Evolutionary conservation across 768 basidiomycete genomes (phyloP).

Genomic region (Xerocomellus chrysenteron): DNA sequence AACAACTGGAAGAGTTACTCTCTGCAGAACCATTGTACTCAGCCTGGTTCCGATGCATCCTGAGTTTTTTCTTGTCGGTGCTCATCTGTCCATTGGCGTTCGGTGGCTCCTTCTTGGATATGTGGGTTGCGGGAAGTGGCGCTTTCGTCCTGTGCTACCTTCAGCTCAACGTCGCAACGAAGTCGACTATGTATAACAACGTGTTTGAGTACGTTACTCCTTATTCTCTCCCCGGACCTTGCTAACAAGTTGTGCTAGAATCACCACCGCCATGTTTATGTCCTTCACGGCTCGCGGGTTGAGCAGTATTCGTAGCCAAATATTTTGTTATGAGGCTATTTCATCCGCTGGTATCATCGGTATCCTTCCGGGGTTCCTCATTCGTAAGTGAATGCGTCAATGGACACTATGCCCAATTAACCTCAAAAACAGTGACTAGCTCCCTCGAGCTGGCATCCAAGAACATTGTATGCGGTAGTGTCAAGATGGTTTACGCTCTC

Average conservation of each 20-base stretch:
- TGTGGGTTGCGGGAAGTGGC: conserved; percentile 74
- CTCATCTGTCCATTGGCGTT: conserved; percentile 85
- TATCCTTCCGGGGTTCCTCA: conserved; percentile 87
- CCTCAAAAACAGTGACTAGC: conserved; percentile 58
- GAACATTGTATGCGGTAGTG: conserved; percentile 81
- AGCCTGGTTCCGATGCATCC: conserved; percentile 54
- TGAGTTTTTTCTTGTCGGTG: conserved; percentile 71
- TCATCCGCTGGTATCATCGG: conserved; percentile 86
- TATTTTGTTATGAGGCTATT: conserved; percentile 91
- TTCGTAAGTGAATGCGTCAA: conserved; percentile 46
- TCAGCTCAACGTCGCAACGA: conserved; percentile 71
- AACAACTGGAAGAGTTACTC: conserved; percentile 62
- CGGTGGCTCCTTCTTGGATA: conserved; percentile 80
- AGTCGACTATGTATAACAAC: conserved; percentile 81
- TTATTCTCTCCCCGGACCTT: background rate
- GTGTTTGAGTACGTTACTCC: conserved; percentile 72
- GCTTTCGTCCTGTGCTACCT: conserved; percentile 68
- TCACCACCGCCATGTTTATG: conserved; percentile 77
- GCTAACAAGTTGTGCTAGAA: conserved; percentile 44
- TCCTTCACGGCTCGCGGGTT: conserved; percentile 81
- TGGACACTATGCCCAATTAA: background rate
- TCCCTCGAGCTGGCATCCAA: conserved; percentile 83
- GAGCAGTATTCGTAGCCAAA: conserved; percentile 69
- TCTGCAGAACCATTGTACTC: conserved; percentile 64
- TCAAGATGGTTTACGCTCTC: conserved; percentile 87